Percentiles rank a stretch among this genome's conserved stretches.
phyloP scores from a whole-genome alignment of 2,329 filamentous ascomycete genomes.

The Curvularia sp. region DNA sequence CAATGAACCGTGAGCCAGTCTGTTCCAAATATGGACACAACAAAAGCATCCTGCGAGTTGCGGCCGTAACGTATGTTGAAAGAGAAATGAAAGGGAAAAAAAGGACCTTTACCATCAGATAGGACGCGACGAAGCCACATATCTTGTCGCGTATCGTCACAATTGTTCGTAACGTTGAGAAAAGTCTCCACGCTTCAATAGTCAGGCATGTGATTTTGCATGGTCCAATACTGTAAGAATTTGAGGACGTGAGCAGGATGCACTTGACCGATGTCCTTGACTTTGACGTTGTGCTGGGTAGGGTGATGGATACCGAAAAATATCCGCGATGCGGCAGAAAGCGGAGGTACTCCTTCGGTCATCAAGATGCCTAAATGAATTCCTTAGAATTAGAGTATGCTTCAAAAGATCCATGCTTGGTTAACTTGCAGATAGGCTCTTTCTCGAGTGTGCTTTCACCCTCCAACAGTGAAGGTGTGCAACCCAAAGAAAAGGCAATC shows the following conservation, averaged over 20 bases:
- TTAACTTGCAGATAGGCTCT: constrained; percentile 35
- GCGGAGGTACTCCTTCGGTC: background rate
- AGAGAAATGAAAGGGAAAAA: background rate
- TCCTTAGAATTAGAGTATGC: background rate
- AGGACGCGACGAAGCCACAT: background rate
- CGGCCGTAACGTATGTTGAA: background rate
- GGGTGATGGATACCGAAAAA: constrained; percentile 49
- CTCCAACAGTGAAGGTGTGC: constrained; percentile 13
- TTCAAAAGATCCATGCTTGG: background rate
- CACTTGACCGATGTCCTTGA: constrained; percentile 51
- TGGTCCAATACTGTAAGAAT: constrained; percentile 19
- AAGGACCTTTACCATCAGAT: background rate
- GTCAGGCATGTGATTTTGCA: constrained; percentile 6
- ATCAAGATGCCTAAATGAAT: constrained; percentile 26
- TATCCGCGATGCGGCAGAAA: constrained; percentile 31
- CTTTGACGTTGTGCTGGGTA: constrained; percentile 55
- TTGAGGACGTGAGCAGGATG: constrained; percentile 27
- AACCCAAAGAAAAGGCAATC: constrained; percentile 40
- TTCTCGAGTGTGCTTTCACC: constrained; percentile 49
- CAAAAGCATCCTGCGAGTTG: background rate
- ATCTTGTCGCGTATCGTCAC: background rate
- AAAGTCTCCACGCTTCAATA: background rate
- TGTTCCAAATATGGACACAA: background rate
- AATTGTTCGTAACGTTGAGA: background rate
- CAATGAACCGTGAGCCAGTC: background rate